phyloP scores from a whole-genome alignment of 208 protist species.

The Angomonas desouzai region DNA sequence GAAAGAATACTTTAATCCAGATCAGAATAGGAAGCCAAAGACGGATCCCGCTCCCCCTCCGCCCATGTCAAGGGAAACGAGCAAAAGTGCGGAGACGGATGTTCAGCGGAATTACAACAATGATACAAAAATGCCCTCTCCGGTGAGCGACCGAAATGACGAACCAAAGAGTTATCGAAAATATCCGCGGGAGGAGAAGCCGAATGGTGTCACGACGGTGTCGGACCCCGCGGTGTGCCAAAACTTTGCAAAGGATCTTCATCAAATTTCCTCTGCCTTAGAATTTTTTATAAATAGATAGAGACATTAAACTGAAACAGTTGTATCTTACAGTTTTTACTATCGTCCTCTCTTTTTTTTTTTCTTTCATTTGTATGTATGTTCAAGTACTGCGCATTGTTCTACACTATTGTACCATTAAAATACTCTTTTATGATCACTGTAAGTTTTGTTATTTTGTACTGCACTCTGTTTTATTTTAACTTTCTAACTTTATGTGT shows the following conservation, averaged over 20 bases:
- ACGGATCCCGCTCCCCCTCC: too few species aligned
- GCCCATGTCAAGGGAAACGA: not conserved
- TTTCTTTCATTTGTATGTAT: constrained; percentile 7
- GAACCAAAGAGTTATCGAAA: too few species aligned
- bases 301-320: too few species aligned
- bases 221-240: not conserved
- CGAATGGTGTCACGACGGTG: not conserved
- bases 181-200: not conserved
- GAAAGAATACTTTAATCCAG: not conserved
- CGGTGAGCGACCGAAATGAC: not conserved
- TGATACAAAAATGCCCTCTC: not conserved
- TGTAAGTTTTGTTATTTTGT: too few species aligned
- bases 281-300: constrained; percentile 13
- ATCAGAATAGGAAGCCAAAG: not conserved
- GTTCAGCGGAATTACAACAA: not conserved
- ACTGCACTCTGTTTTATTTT: too few species aligned
- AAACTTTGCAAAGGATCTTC: not conserved
- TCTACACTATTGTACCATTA: too few species aligned
- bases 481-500: too few species aligned
- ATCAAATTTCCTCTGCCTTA: constrained; percentile 3
- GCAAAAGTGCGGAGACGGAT: not conserved
- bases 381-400: too few species aligned
- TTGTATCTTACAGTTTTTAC: too few species aligned
- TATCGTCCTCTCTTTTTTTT: constrained; percentile 12
- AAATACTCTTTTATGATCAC: too few species aligned